Evolutionary conservation across 2,329 filamentous ascomycete genomes (phyloP), one percentile per base, ranked within the genome.

Genomic region (Penicillium palitans): DNA sequence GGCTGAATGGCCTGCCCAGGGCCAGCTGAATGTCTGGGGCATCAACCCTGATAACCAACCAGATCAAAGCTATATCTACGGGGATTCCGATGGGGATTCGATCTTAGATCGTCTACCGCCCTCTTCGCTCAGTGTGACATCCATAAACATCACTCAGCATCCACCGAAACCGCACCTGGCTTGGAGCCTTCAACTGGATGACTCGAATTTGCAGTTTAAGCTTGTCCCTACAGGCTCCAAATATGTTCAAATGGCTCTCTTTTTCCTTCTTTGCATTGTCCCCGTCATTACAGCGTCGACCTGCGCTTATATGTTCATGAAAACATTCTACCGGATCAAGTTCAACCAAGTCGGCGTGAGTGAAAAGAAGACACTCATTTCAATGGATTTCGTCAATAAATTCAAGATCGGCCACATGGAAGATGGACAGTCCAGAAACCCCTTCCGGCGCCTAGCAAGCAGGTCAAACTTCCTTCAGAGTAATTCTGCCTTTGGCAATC

Each of bases 1-100:
- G 79, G 78, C 80, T 4, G 86, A 89, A 67, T 89, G 84, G 81
- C 86, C 86, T 6, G 81, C 82, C 3, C 74, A 81, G 48, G 81
- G 85, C 56, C 85, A 88, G 66, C 74, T 88, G 58, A 89, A 88
- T 63, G 79, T 87, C 6, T 89, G 87, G 86, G 87, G 86, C 52
- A 84, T 88, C 69, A 86, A 88, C 65, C 80, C 82, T 0, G 81
- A 87, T 70, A 84, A 85, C 21, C 74, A 83, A 63, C 85, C 86
- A 0, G 86, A 89, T 69, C 79, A 84, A 59, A 81, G 81, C 8
- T 80, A 78, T 55, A 80, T 86, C 2, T 83, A 81, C 60, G 87
- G 87, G 24, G 86, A 89, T 68, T 80, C 86, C 15, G 83, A 88
- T 65, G 76, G 77, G 27, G 85, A 88, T 67, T 78, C 78, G 3